Percentiles rank a stretch among this genome's conserved stretches.
Conservation (phyloP, 805 yeast species). For the Schwanniomyces vanrijiae region DNA sequence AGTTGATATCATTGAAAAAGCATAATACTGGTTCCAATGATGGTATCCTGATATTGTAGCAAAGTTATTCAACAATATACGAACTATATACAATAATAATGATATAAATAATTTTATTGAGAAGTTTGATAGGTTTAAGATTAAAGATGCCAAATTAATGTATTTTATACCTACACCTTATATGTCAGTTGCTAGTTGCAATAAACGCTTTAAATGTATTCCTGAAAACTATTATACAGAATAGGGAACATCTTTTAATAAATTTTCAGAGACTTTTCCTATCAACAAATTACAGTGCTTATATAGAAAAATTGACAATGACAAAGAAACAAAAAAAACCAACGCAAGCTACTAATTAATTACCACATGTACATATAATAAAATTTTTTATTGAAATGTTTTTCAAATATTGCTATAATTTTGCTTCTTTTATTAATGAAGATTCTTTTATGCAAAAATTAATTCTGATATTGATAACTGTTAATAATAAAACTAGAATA, state of each 20-base stretch:
- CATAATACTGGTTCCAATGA: not conserved
- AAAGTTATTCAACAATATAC: not conserved
- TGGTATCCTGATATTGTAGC: not conserved
- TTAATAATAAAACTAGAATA: not conserved
- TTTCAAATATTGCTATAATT: conserved; percentile 43
- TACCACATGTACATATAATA: conserved; percentile 41
- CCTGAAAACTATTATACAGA: conserved; percentile 1
- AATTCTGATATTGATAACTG: conserved; percentile 19
- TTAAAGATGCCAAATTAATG: conserved; percentile 7
- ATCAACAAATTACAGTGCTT: not conserved
- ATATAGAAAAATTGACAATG: not conserved
- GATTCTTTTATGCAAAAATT: conserved; percentile 41
- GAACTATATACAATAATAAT: too few species aligned
- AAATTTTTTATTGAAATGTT: conserved; percentile 46
- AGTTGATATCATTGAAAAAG: not conserved
- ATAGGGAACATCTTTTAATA: conserved; percentile 1
- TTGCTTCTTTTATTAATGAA: conserved; percentile 52
- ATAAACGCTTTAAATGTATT: conserved; percentile 2
- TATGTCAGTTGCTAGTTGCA: conserved; percentile 4
- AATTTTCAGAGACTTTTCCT: not conserved
- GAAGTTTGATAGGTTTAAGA: conserved; percentile 5
- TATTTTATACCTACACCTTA: conserved; percentile 12
- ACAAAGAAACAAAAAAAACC: not conserved
- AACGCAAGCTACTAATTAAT: not conserved
- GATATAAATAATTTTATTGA: not conserved